Base-by-base conservation (phyloP, 148 eudicot species). In the Suaeda aralocaspica region DNA sequence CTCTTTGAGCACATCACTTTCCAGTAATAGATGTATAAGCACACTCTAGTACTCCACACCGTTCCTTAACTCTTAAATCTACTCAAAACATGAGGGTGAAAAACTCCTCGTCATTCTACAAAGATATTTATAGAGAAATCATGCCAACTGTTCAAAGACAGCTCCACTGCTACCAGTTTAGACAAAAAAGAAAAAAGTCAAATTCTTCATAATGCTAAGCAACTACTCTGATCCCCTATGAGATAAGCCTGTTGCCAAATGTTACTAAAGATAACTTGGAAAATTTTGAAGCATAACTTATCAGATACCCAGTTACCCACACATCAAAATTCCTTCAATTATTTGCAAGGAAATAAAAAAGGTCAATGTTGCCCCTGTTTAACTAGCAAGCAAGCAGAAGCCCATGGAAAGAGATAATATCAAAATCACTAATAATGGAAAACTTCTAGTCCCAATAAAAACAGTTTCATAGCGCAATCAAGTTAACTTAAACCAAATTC, bases 101-200 rank as follows among this genome's bases (percentile, higher is more conserved):
- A 36, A 36, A 36, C 41, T 3, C 41, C 41, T 36, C 8, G 41
- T 36, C 41, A 36, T 36, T 36, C 41, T 36, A 36, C 41, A 36
- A 36, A 3, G 41, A 36, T 36, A 36, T 36, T 36, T 36, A 4
- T 8, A 25, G 18, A 25, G 7, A 0, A n/a, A 44, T 44, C 52
- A 64, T 11, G 34, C 48, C 67, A 64, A 21, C 26, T 64, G 34
- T 42, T 64, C 7, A 28, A 3, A 44, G 33, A 63, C 67, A 63
- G 50, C 64, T 21, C 19, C 21, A 6, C 49, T 39, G 29, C 49
- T 63, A 30, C 29, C 50, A 21, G 10, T 33, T 31, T 31, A 60
- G 64, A 60, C 25, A 3, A 59, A 60, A 18, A 60, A 1, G 4
- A 59, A 60, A 18, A 60, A 1, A 2, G 6, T 5, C 19, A 21